Evolutionary conservation across 257 asterid genomes (phyloP), one percentile per base, ranked within the genome.

Genomic region (Ajuga chamaepitys): DNA sequence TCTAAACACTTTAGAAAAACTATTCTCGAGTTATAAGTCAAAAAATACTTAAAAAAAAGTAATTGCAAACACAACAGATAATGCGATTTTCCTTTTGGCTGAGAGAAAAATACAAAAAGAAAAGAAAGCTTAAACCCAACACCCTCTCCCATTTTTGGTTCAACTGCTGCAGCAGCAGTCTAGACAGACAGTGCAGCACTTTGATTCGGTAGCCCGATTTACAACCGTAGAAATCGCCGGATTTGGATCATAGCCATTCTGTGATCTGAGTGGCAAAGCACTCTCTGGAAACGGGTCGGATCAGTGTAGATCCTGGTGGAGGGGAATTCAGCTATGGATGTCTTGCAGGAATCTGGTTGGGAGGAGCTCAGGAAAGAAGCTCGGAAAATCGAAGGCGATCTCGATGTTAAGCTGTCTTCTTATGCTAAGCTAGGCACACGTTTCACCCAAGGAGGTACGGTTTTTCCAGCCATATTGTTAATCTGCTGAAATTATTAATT

Each of bases 331-430:
- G 70, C 18, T 47, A 87, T 87, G 91, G 96, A 88, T 28, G 73
- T 68, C 69, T 47, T 85, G 81, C 94, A 88, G 88, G 99, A 94
- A 73, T 81, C 87, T 56, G 99, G 99, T 18, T 94, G 99, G 99
- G 95, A 94, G 78, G 97, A 94, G 82, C 91, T 94, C 78, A 88
- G 97, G 38, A 86, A 79, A 76, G 99, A 90, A 60, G 99, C 96
- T 55, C 84, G 97, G 54, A 94, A 90, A 77, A 77, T 90, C 75
- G 99, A 94, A 78, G 91, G 99, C 64, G 99, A 94, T 86, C 92
- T 94, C 77, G 99, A 94, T 73, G 95, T 90, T 20, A 90, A 94
- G 83, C 95, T 94, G 50, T 94, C 97, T 62, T 94, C 99, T 30
- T 94, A 88, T 62, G 97, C 97, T 34, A 93, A 93, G 74, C 95